Conservation (phyloP, 2,329 filamentous ascomycete genomes). For the Metarhizium humberi region DNA sequence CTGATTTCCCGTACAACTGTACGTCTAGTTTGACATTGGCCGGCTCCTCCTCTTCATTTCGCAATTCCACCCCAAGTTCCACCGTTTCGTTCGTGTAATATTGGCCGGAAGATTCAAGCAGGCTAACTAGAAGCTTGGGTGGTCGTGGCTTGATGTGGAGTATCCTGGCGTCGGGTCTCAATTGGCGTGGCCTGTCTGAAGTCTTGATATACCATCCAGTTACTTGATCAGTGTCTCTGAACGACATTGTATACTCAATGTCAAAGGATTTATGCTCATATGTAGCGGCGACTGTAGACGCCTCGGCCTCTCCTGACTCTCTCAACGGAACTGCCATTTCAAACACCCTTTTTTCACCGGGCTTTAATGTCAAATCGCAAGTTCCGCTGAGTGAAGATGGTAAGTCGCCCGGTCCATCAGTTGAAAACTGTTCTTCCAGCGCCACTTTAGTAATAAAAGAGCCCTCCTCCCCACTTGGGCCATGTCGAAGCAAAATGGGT, state of each 20-base stretch:
- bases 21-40: conserved; percentile 64
- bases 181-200: conserved; percentile 33
- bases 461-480: conserved; percentile 9
- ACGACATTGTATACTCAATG: conserved; percentile 54
- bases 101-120: conserved; percentile 53
- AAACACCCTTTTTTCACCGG: conserved; percentile 61
- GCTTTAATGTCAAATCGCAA: conserved; percentile 54
- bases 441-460: conserved; percentile 13
- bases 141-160: conserved; percentile 79
- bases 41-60: conserved; percentile 77
- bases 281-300: conserved; percentile 52
- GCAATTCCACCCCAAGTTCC: conserved; percentile 55
- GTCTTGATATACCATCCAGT: conserved; percentile 42
- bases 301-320: conserved; percentile 69
- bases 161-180: conserved; percentile 39
- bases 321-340: conserved; percentile 65
- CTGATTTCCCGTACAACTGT: conserved; percentile 50
- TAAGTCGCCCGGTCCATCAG: conserved; percentile 15
- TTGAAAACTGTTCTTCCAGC: conserved; percentile 19
- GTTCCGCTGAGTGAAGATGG: conserved; percentile 38
- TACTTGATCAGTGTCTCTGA: conserved; percentile 31
- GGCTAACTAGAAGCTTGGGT: conserved; percentile 74
- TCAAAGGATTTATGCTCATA: conserved; percentile 58
- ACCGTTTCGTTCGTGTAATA: conserved; percentile 83
- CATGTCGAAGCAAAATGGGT: conserved; percentile 41